Conservation (phyloP, 805 yeast genomes). For the Wickerhamomyces subpelliculosus region DNA sequence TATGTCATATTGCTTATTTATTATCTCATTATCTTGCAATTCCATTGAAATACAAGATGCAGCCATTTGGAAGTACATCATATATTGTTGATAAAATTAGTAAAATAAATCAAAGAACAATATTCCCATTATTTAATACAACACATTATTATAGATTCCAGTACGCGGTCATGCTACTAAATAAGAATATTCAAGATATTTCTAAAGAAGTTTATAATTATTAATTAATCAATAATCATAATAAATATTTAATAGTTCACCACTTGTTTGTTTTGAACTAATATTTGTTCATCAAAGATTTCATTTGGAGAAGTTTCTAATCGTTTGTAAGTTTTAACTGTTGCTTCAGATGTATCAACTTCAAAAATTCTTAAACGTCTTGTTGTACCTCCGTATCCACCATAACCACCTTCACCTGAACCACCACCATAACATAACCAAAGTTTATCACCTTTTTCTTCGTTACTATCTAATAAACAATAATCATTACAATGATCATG, state of each 20-base stretch:
- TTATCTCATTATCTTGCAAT: constrained; percentile 27
- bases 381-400: constrained; percentile 83
- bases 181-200: constrained; percentile 31
- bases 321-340: constrained; percentile 63
- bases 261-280: constrained; percentile 23
- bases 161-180: constrained; percentile 29
- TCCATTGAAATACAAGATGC: constrained; percentile 32
- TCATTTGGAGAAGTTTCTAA: constrained; percentile 47
- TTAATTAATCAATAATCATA: background rate
- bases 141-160: constrained; percentile 32
- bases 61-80: constrained; percentile 32
- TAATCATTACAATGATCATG: constrained; percentile 96
- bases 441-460: constrained; percentile 26
- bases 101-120: constrained; percentile 21
- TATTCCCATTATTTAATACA: constrained; percentile 34
- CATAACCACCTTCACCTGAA: constrained; percentile 93
- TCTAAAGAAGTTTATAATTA: constrained; percentile 12
- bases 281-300: constrained; percentile 33
- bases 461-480: constrained; percentile 55
- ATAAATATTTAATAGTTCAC: background rate
- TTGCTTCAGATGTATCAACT: constrained; percentile 42
- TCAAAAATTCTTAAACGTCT: constrained; percentile 73
- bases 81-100: constrained; percentile 32
- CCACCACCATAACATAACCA: constrained; percentile 97
- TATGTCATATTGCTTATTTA: constrained; percentile 25